Evolutionary conservation across 2,329 filamentous ascomycete species (phyloP), one percentile per base, ranked within the genome.

Genomic region (Claviceps sp.): DNA sequence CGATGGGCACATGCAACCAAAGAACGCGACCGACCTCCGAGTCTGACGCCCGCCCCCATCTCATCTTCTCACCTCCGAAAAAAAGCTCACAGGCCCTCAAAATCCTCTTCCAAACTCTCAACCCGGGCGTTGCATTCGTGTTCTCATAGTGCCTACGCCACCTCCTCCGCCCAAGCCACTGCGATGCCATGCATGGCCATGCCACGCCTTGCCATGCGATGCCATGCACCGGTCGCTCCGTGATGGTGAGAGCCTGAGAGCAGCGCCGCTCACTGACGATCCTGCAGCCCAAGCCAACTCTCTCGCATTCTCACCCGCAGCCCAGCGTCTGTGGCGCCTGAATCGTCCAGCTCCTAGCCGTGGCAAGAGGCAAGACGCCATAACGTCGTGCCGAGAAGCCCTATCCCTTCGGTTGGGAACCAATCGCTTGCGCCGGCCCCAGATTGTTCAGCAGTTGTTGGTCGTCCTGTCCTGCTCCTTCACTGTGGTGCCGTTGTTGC

Each of bases 401-500:
- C 34, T 14, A n/a, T 37, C 48, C 48, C 26, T 43, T 44, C 24
- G 17, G 48, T 50, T 43, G 48, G 43, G 26, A 42, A 17, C 22
- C 8, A 39, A 24, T 39, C 38, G 7, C n/a, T 41, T 42, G 22
- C 30, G 30, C 26, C 8, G 10, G 24, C 14, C 39, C 40, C 30
- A 11, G 10, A n/a, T 13, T 48, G 26, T 22, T 37, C 48, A 43
- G 39, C 48, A 50, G 39, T n/a, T 37, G 48, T 44, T 50, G 40
- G 48, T 50, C 26, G 48, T 43, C n/a, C 11, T 22, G 30, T 43
- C 11, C 22, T 34, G 43, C 24, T 19, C 43, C 34, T 42, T 34
- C 50, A 39, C 50, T 52, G 50, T 43, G 22, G 22, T 22, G 38
- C 44, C 50, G 50, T 46, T 47, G 17, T 30, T 50, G 48, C 48